Conservation (phyloP, 441 rosid species). For the Populus hybrid region DNA sequence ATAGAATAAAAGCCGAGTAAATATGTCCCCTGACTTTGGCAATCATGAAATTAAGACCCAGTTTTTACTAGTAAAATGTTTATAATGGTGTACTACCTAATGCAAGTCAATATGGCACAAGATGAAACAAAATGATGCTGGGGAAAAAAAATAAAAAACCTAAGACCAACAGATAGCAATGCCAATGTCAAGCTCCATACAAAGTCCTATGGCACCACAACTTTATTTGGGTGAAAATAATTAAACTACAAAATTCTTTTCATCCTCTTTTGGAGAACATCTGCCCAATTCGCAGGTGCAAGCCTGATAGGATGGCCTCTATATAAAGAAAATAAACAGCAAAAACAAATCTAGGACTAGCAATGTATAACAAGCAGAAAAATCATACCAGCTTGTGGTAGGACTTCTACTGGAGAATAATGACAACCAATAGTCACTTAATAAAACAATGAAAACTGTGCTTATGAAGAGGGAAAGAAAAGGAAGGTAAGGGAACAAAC, state of each 20-base stretch:
- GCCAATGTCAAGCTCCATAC: not conserved
- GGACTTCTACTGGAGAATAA: constrained; percentile 3
- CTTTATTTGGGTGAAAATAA: not conserved
- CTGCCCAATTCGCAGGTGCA: not conserved
- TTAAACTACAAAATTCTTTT: not conserved
- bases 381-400: not conserved
- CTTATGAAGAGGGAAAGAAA: not conserved
- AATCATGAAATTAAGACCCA: constrained; percentile 1
- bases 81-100: not conserved
- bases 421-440: not conserved
- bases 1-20: not conserved
- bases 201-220: not conserved
- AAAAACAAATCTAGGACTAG: not conserved
- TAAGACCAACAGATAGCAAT: not conserved
- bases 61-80: not conserved
- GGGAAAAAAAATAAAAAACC: not conserved
- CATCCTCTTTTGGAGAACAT: not conserved
- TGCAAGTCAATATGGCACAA: not conserved
- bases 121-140: not conserved
- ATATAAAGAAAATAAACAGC: not conserved
- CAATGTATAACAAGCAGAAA: not conserved
- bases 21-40: not conserved
- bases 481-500: constrained; percentile 32
- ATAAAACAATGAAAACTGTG: not conserved
- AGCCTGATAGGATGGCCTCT: not conserved